Conservation (phyloP, 2,329 filamentous ascomycete genomes). For the Ceratocystis alfenasii region DNA sequence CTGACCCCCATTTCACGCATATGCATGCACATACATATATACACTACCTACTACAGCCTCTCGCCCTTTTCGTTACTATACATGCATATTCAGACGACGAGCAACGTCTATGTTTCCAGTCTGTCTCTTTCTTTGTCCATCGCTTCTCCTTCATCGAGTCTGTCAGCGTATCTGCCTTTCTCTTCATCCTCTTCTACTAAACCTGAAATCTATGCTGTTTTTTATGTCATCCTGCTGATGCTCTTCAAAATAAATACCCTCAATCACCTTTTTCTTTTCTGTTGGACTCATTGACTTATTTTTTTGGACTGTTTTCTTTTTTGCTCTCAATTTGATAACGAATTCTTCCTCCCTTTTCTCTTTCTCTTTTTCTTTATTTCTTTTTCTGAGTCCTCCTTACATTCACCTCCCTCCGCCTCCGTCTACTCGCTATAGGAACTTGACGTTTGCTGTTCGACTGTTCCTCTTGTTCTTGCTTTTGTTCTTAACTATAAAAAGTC, state of each 20-base stretch:
- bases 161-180: not conserved
- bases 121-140: not conserved
- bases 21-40: not conserved
- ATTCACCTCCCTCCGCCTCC: not conserved
- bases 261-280: conserved; percentile 11
- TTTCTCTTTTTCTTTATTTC: not conserved
- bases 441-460: not conserved
- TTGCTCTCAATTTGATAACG: conserved; percentile 12
- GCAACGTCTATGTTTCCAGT: not conserved
- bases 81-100: not conserved
- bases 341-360: not conserved
- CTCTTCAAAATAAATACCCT: conserved; percentile 10
- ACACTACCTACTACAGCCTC: not conserved
- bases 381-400: not conserved
- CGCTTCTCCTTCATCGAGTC: not conserved
- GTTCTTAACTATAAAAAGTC: not conserved
- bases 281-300: not conserved
- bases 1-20: not conserved
- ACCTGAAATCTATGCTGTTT: conserved; percentile 9
- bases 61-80: not conserved
- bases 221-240: not conserved
- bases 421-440: not conserved
- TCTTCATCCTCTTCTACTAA: not conserved
- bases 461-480: not conserved
- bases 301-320: not conserved